Evolutionary conservation across 805 yeast species (phyloP).

Genomic region (Candida caryicola): DNA sequence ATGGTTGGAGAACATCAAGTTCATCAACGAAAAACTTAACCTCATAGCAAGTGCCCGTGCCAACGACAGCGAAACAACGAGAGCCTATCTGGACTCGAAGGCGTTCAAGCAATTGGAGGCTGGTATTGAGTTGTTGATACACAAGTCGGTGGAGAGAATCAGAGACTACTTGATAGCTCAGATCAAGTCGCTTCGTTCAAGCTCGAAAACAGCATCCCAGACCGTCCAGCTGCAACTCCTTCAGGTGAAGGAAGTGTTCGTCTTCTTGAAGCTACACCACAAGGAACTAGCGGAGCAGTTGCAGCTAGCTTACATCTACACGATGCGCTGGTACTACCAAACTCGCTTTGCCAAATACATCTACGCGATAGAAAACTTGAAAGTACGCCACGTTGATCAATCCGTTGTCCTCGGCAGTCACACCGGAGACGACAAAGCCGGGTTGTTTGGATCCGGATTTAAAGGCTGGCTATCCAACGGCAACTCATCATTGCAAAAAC

Average conservation of each 20-base stretch:
- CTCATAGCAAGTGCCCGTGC: slow-evolving; percentile 42
- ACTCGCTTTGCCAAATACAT: slow-evolving; percentile 75
- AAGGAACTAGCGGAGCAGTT: slow-evolving; percentile 68
- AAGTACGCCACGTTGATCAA: slow-evolving; percentile 53
- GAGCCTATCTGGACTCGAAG: slow-evolving; percentile 19
- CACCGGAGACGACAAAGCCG: slow-evolving; percentile 24
- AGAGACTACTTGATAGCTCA: slow-evolving; percentile 64
- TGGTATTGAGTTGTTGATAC: slow-evolving; percentile 50
- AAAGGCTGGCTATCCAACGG: slow-evolving; percentile 23
- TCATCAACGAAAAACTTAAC: slow-evolving; percentile 55
- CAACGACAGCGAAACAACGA: neutral
- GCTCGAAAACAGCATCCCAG: slow-evolving; percentile 68
- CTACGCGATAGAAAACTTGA: slow-evolving; percentile 65
- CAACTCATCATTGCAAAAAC: slow-evolving; percentile 3
- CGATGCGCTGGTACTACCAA: slow-evolving; percentile 92
- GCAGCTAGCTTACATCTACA: slow-evolving; percentile 74
- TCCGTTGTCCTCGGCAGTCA: slow-evolving; percentile 51
- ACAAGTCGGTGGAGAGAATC: slow-evolving; percentile 70
- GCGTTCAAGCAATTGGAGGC: slow-evolving; percentile 29
- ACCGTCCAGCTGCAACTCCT: slow-evolving; percentile 65
- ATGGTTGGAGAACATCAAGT: slow-evolving; percentile 69
- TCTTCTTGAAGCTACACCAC: slow-evolving; percentile 54
- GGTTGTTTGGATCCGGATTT: slow-evolving; percentile 20
- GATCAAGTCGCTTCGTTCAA: slow-evolving; percentile 62
- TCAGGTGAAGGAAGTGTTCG: slow-evolving; percentile 57